Evolutionary conservation across 2,329 filamentous ascomycete species (phyloP), one percentile per base, ranked within the genome.

Genomic region (Hymenoscyphus salicellus): DNA sequence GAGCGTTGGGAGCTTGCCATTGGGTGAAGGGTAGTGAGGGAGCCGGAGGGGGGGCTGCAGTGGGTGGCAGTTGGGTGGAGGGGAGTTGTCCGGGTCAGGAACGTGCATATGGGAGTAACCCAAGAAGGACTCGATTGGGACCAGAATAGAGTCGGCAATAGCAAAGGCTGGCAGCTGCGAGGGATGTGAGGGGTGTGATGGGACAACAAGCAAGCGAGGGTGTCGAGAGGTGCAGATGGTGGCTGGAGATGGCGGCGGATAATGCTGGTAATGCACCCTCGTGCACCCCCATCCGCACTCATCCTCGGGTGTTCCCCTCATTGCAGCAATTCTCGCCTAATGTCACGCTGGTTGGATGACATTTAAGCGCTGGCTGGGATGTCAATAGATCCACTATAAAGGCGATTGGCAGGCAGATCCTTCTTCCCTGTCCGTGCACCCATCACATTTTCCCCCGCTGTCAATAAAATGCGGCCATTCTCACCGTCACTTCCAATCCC

Each of bases 401-500:
- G n/a, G n/a, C n/a, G 46, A 52, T 52, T 52, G 46, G 46, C 46
- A 52, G 46, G 11, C 3, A 20, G 26, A 20, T 26, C 23, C 46
- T 10, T 7, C 10, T 26, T 52, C 20, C 46, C 46, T 52, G 46
- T 52, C 41, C 16, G 17, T 23, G 46, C 46, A 52, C 20, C 23
- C 8, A 26, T 26, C 20, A 26, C 20, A 14, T 5, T 52, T 52
- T 26, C 20, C 46, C 36, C 46, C 46, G 46, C 46, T 52, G 20
- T 26, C 20, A 23, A 52, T 52, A 52, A 52, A 52, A 52, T 52
- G 46, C 46, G 20, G 4, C 46, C 20, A 11, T 49, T 49, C 46
- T 60, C 58, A 43, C 33, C 43, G 58, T 60, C 38, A 60, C 58
- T 41, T 41, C 20, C 23, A 59, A 59, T 59, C 23, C 32, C 36